Evolutionary conservation across 148 eudicot species (phyloP), one percentile per base, ranked within the genome.

Genomic region (Camellia lanceoleosa): DNA sequence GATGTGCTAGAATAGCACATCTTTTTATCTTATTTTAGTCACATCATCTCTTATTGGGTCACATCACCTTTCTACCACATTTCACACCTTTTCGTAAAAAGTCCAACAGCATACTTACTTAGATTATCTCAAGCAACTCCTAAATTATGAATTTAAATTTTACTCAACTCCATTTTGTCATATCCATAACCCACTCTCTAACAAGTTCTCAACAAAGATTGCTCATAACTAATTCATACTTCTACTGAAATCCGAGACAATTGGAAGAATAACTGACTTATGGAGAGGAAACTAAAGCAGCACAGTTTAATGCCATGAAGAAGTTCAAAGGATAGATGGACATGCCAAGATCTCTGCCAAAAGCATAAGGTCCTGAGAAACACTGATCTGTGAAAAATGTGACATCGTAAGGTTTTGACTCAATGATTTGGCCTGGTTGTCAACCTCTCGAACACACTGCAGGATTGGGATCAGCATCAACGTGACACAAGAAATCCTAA

Each of bases 401-500:
- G 30, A 64, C 43, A 64, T 20, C 2, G 3, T 10, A 64, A 64
- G 68, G 68, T 64, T 64, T 30, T 3, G 13, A 64, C 68, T 64
- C 5, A 64, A 20, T 12, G 68, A 64, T 64, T 20, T 20, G 8
- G 42, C 68, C 68, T 7, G 38, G 68, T 64, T 64, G 68, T 14
- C 13, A 64, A 64, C 1, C 68, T 64, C 68, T 64, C 42, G 41
- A 5, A 64, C 42, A 30, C 68, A 2, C 68, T 64, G 68, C 12
- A 20, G 42, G 68, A 9, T 64, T 19, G 41, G 42, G 10, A 20
- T 64, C 20, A 60, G 64, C 64, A 84, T 80, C 77, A 84, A 62
- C 66, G 79, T 15, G 82, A 65, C 77, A 79, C 52, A 80, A 82
- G 82, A 78, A 67, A 84, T 43, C 91, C 88, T 85, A 78, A 56